Base-by-base conservation (phyloP, 2,329 filamentous ascomycete genomes). In the Dothideomycetes sp. region DNA sequence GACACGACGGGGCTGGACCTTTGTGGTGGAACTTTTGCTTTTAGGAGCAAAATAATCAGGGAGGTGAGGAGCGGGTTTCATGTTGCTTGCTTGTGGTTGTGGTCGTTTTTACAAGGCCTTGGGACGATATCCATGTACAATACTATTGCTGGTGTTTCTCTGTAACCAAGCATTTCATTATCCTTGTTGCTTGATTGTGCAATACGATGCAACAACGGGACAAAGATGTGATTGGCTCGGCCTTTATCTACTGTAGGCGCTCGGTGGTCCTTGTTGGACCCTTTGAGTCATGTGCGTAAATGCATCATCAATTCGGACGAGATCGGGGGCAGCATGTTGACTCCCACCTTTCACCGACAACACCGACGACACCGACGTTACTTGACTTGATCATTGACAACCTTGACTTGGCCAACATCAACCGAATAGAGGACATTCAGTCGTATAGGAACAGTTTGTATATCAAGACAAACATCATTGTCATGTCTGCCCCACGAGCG, bases 401-500 rank as follows among this genome's bases (percentile, higher is more conserved):
- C 12, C 22, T 7, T 27, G 7, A 12, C 22, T 27, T 12, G 12
- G 22, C 22, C 22, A 7, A 12, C 22, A 27, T 27, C 22, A n/a
- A n/a, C n/a, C n/a, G n/a, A n/a, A n/a, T n/a, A n/a, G n/a, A n/a
- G n/a, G n/a, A n/a, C n/a, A n/a, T n/a, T 27, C 22, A 27, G 22
- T 27, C 22, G 22, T 27, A 27, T 27, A 27, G 22, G 22, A n/a
- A n/a, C n/a, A n/a, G 7, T 12, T 27, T 27, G 22, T 7, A 12
- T 27, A 27, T 27, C 7, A 12, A 27, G 22, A 7, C 12, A 7
- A 27, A n/a, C n/a, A 12, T 27, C 22, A 12, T 12, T 7, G 22
- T 27, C 49, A 77, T 81, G 76, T 79, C 77, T 44, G 78, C 78
- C 43, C 81, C 77, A 44, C 84, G 84, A 62, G 68, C 72, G 48